phyloP scores from a whole-genome alignment of 2,329 filamentous ascomycete genomes.

The Thielaviopsis euricoi region DNA sequence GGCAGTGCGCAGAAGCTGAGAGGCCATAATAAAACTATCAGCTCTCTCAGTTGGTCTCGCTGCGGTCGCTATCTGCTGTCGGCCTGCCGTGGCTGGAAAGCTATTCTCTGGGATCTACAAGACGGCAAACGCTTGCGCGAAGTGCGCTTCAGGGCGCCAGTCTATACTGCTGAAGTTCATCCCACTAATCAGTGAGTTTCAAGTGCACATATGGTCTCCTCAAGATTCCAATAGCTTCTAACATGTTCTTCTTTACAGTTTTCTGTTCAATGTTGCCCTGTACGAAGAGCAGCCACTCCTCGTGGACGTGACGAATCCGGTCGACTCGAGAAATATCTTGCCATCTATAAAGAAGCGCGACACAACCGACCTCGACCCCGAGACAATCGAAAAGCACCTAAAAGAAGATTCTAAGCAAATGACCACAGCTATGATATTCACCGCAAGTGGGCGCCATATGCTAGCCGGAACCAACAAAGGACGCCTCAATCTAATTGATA shows the following conservation, averaged over 20 bases:
- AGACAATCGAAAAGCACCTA: conserved; percentile 63
- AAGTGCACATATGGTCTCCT: not conserved
- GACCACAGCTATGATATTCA: conserved; percentile 85
- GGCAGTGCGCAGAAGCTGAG: conserved; percentile 87
- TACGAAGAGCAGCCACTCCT: conserved; percentile 87
- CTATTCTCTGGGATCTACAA: conserved; percentile 81
- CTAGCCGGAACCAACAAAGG: conserved; percentile 89
- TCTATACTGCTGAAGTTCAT: conserved; percentile 92
- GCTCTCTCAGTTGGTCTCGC: conserved; percentile 87
- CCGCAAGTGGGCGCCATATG: conserved; percentile 70
- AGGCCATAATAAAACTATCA: conserved; percentile 85
- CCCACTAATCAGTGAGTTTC: conserved; percentile 63
- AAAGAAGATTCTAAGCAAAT: conserved; percentile 89
- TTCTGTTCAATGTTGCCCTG: conserved; percentile 75
- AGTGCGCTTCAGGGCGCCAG: conserved; percentile 79
- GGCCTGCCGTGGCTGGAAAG: conserved; percentile 91
- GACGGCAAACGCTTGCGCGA: conserved; percentile 56
- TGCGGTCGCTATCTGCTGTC: conserved; percentile 84
- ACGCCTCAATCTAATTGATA: conserved; percentile 88
- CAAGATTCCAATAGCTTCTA: conserved; percentile 10
- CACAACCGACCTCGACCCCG: conserved; percentile 51
- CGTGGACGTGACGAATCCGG: conserved; percentile 57
- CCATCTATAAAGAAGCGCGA: conserved; percentile 68
- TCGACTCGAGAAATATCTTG: conserved; percentile 59
- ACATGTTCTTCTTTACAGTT: conserved; percentile 28